Evolutionary conservation across 495 filamentous ascomycete species (phyloP).

Genomic region (Tirmania nivea): DNA sequence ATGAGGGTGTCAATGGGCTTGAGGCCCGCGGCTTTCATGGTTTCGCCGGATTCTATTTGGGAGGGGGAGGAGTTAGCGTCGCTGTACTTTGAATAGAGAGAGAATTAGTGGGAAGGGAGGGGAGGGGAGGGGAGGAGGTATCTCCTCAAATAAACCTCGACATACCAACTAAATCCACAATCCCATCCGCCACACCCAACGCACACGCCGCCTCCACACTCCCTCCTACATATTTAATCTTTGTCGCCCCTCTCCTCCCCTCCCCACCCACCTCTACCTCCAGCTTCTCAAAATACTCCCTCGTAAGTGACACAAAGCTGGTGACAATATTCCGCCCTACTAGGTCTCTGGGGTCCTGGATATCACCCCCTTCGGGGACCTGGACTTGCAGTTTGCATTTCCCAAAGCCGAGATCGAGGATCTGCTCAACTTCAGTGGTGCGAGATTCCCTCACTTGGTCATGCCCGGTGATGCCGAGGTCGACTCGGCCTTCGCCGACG

Average conservation of each 20-base stretch:
- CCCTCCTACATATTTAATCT: conserved; percentile 90
- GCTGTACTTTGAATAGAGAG: not conserved
- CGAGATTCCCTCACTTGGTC: conserved; percentile 90
- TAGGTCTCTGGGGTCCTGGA: conserved; percentile 46
- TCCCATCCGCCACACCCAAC: conserved; percentile 84
- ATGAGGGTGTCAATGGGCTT: conserved; percentile 90
- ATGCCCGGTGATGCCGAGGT: conserved; percentile 79
- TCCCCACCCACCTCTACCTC: conserved; percentile 14
- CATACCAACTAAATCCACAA: conserved; percentile 90
- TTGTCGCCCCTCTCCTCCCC: conserved; percentile 38
- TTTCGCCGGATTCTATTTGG: conserved; percentile 74
- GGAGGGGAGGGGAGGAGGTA: conserved; percentile 5
- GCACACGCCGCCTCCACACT: conserved; percentile 62
- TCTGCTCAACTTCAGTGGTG: conserved; percentile 31
- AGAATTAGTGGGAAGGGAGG: not conserved
- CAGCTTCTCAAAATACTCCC: conserved; percentile 57
- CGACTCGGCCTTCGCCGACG: conserved; percentile 81
- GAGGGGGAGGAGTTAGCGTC: not conserved
- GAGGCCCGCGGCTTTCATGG: conserved; percentile 92
- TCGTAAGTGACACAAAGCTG: conserved; percentile 68
- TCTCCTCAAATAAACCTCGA: no score
- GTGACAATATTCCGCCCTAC: conserved; percentile 90
- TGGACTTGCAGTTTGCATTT: conserved; percentile 85
- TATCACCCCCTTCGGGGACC: conserved; percentile 57
- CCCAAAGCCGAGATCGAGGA: conserved; percentile 74